Base-by-base conservation (phyloP, 2,329 filamentous ascomycete genomes). In the Fusarium musae region DNA sequence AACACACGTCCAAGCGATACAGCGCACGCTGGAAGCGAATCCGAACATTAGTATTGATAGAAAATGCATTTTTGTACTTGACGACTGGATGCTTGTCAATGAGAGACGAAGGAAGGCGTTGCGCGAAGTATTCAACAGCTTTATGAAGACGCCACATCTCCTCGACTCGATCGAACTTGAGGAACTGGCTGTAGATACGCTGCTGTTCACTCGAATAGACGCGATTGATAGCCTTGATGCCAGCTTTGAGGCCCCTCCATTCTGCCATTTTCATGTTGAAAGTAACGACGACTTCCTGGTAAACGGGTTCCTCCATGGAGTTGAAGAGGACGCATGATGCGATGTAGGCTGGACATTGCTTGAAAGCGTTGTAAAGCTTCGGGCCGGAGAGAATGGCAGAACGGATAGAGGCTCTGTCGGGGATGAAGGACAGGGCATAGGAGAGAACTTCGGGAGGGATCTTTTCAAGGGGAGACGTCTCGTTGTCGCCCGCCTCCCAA, bases 231-330 rank as follows among this genome's bases (percentile, higher is more conserved):
- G 57, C 32, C 9, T 42, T 30, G 3, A 61, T 19, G 3, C 70
- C 57, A 6, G 57, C 59, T 9, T 49, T 28, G 3, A 37, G 53
- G 13, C 61, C 65, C 12, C 39, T 21, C 70, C 70, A 73, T 9
- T 39, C 15, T 15, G 60, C 57, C 9, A 17, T 52, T 12, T 39
- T 47, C 26, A 73, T 21, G 9, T 57, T 59, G 43, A 44, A 52
- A 5, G 32, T 34, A 5, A 66, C 42, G 16, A 37, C 23, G 19
- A 26, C 32, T 26, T 73, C 70, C 23, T 59, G 47, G 2, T 57
- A 57, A 23, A 73, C 70, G 6, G 47, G 43, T n/a, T 73, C 60
- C 6, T 62, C 43, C 66, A 73, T 73, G 2, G 43, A 42, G 26
- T 56, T 39, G 34, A 73, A 70, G 4, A 73, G 37, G 21, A 73